Evolutionary conservation across 805 yeast species (phyloP), one percentile per base, ranked within the genome.

Genomic region (Danielia oregonensis): DNA sequence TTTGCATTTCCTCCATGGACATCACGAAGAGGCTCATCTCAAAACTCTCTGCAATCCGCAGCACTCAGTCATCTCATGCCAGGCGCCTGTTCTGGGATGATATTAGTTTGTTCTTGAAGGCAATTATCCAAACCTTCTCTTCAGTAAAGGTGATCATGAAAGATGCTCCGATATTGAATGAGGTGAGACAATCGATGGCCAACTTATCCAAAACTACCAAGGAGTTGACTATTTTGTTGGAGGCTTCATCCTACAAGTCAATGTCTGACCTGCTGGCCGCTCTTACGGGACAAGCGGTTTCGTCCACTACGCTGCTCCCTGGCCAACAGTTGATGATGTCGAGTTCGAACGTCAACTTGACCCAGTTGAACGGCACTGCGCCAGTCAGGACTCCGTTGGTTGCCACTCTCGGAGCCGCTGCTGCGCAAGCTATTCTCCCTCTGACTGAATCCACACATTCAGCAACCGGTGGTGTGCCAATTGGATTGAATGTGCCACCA

Each of bases 211-310:
- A 86, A 44, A 84, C 89, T 3, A 86, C 96, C 4, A 91, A 91
- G 51, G 97, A 91, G 52, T 83, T 91, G 11, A 88, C 97, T 0
- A 79, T 86, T n/a, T 69, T 86, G 47, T 62, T 89, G 27, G 96
- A 89, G 54, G 61, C 61, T 4, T 48, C 55, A 1, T 48, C 51
- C 3, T 49, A 43, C 32, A 43, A 40, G 34, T 29, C 49, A 10
- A 43, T 43, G 27, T 34, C 49, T 3, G 48, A 43, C 13, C 22
- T 35, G 4, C 44, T 43, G 37, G 42, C 30, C 10, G 29, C 35
- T 6, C 19, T 26, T 13, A 16, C 22, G 17, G 22, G 15, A 9
- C 16, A 19, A 4, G 15, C 30, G 6, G 12, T 24, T 26, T 25
- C 23, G 27, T 18, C 26, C 9, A 4, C 38, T 12, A 14, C 31